Percentiles rank a stretch among this genome's conserved stretches.
Evolutionary conservation across 2,329 filamentous ascomycete genomes (phyloP).

Genomic region (Coleophoma crateriformis): DNA sequence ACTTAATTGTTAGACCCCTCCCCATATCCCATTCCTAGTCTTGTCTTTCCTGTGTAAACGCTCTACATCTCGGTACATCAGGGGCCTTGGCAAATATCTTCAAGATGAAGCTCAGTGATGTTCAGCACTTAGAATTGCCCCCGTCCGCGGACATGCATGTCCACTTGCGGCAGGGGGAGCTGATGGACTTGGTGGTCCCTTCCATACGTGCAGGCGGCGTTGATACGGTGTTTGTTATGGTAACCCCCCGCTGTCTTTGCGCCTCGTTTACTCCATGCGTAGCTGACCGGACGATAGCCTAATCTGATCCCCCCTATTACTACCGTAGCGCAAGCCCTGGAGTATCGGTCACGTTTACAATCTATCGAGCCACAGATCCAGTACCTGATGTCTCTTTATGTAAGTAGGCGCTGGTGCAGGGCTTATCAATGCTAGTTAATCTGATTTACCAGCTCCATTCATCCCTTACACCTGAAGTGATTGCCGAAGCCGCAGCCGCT

Average conservation of each 20-base stretch:
- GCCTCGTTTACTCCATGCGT: conserved; percentile 2
- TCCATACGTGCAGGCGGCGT: conserved; percentile 56
- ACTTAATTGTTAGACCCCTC: too few species aligned
- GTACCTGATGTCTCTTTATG: conserved; percentile 68
- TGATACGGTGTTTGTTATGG: conserved; percentile 44
- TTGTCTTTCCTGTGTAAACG: too few species aligned
- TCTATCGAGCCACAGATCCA: conserved; percentile 56
- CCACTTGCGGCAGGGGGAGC: conserved; percentile 62
- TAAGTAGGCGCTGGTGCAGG: too few species aligned
- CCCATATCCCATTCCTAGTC: too few species aligned
- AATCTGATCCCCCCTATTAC: conserved; percentile 61
- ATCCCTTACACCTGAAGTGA: conserved; percentile 19
- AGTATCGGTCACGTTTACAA: conserved; percentile 58
- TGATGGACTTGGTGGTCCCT: conserved; percentile 53
- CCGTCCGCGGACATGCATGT: conserved; percentile 34
- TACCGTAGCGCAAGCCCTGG: conserved; percentile 55
- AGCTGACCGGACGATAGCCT: conserved; percentile 32
- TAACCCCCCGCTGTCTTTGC: background rate
- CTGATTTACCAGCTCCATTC: conserved; percentile 6
- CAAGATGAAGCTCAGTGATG: too few species aligned
- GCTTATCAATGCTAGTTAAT: too few species aligned
- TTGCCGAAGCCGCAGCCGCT: conserved; percentile 19
- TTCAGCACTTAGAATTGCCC: background rate
- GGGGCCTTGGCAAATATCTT: too few species aligned
- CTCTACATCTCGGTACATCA: too few species aligned